phyloP scores from a whole-genome alignment of 2,329 filamentous ascomycete genomes.

The Colletotrichum filicis region DNA sequence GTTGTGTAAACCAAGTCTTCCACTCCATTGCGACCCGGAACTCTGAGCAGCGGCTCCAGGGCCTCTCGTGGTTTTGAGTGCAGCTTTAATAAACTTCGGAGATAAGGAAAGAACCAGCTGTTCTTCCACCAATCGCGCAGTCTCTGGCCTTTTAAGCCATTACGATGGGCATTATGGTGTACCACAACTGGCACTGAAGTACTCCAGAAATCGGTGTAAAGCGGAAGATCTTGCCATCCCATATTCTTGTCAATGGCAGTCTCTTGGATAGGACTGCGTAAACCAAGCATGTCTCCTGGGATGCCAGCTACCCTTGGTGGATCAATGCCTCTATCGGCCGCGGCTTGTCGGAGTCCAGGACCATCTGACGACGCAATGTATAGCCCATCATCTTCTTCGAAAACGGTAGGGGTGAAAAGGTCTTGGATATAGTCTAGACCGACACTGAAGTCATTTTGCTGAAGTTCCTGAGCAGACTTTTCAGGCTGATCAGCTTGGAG shows the following conservation, averaged over 20 bases:
- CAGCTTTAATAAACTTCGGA: slow-evolving; percentile 35
- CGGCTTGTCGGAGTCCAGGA: slow-evolving; percentile 33
- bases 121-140: slow-evolving; percentile 39
- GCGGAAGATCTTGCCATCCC: slow-evolving; percentile 28
- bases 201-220: slow-evolving; percentile 41
- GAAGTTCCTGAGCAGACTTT: background rate
- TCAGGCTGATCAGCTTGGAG: background rate
- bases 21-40: slow-evolving; percentile 17
- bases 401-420: slow-evolving; percentile 43
- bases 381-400: slow-evolving; percentile 41
- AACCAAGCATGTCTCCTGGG: slow-evolving; percentile 37
- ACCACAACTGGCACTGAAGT: slow-evolving; percentile 38
- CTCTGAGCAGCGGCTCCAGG: slow-evolving; percentile 37
- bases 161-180: slow-evolving; percentile 39
- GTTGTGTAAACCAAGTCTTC: slow-evolving; percentile 39
- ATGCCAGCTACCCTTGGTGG: slow-evolving; percentile 39
- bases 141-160: slow-evolving; percentile 38
- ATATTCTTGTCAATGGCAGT: background rate
- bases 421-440: slow-evolving; percentile 44
- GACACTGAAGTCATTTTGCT: slow-evolving; percentile 40
- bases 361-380: slow-evolving; percentile 39
- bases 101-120: slow-evolving; percentile 39
- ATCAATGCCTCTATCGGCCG: slow-evolving; percentile 37
- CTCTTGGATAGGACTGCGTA: background rate
- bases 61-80: slow-evolving; percentile 6